Conservation (phyloP, 139 green algal genomes). For the Dunaliella primolecta region DNA sequence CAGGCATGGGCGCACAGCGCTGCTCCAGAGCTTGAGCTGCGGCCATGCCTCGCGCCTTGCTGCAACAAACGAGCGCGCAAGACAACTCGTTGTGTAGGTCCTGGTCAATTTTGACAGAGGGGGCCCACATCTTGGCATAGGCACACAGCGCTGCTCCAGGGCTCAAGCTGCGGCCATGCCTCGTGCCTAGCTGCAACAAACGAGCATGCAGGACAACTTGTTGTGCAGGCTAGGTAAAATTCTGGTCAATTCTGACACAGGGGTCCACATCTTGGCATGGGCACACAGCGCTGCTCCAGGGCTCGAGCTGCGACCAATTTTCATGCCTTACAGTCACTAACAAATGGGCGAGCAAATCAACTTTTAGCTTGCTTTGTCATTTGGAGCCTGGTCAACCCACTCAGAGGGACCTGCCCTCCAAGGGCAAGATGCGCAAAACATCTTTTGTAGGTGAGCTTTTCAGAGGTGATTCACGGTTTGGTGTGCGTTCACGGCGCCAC, state of each 20-base stretch:
- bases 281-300: not conserved
- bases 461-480: no score
- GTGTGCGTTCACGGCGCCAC: no score
- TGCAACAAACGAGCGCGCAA: not conserved
- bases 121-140: slow-evolving; percentile 11
- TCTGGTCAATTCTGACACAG: slow-evolving; percentile 35
- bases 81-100: no score
- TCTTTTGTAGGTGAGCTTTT: no score
- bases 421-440: no score
- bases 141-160: not conserved
- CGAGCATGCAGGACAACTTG: no score
- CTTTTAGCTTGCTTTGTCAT: no score
- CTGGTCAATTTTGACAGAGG: slow-evolving; percentile 34
- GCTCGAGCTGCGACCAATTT: not conserved
- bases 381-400: no score
- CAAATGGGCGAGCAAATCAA: no score
- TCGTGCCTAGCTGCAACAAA: slow-evolving; percentile 3
- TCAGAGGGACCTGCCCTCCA: slow-evolving; percentile 1
- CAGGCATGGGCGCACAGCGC: not conserved
- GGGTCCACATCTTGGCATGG: slow-evolving; percentile 12
- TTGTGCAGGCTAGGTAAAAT: no score
- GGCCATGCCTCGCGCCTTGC: slow-evolving; percentile 8
- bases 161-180: not conserved
- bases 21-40: not conserved
- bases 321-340: slow-evolving; percentile 4